Conservation (phyloP, 129 eudicot species). For the Tanacetum coccineum region DNA sequence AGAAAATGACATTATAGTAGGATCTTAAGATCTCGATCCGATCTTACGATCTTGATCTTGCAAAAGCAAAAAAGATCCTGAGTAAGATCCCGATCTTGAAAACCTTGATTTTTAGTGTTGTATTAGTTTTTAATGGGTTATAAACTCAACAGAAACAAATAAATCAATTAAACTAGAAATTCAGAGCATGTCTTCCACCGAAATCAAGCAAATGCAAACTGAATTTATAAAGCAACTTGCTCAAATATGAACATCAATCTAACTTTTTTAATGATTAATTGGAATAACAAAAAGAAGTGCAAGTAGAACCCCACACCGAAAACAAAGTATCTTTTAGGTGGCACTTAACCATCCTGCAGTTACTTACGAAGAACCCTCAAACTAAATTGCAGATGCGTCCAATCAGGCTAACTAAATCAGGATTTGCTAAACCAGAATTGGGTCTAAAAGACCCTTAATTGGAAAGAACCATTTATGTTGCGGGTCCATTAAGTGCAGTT, state of each 20-base stretch:
- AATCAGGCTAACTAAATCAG: conserved; percentile 23
- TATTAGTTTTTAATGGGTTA: no score
- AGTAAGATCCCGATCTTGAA: no score
- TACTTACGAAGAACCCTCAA: conserved; percentile 20
- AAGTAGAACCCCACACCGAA: conserved; percentile 21
- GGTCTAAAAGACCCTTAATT: conserved; percentile 19
- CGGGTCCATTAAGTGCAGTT: conserved; percentile 21
- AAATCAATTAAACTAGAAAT: no score
- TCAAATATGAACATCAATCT: background rate
- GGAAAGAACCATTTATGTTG: conserved; percentile 25
- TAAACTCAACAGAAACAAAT: no score
- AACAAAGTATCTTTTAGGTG: conserved; percentile 31
- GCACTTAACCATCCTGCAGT: conserved; percentile 27
- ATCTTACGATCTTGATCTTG: no score
- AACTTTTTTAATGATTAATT: background rate
- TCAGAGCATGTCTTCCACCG: no score
- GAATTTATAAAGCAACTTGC: no score
- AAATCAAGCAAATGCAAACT: no score
- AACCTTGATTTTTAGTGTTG: no score
- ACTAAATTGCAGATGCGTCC: conserved; percentile 18
- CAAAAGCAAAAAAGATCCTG: no score
- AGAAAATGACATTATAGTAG: no score
- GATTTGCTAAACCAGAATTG: conserved; percentile 6
- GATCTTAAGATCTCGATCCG: no score
- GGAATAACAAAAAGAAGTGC: conserved; percentile 18